Evolutionary conservation across 2,329 filamentous ascomycete genomes (phyloP), one percentile per base, ranked within the genome.

Genomic region (Beauveria sp.): DNA sequence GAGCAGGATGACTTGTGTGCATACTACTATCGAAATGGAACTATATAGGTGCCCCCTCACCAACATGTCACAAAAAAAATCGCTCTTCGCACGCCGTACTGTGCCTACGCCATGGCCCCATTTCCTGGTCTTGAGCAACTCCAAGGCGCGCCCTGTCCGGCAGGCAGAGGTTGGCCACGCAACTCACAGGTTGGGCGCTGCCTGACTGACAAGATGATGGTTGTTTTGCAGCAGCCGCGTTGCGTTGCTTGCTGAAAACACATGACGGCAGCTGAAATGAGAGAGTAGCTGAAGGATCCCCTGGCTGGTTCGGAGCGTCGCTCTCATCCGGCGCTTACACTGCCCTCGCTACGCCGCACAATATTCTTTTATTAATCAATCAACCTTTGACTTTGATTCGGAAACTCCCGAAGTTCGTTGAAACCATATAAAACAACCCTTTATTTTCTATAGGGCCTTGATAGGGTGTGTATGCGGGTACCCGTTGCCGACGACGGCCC

Each of bases 31-130:
- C 56, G 40, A 59, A 59, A 59, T 44, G 56, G 48, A 59, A 59
- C 47, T 59, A 59, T 59, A 59, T 59, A 59, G 56, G 47, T 50
- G 40, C 46, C 56, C 55, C 56, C 56, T 59, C 56, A 59, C 47
- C 56, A 52, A 28, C 24, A 59, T 59, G 47, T 59, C 56, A 59
- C 56, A 59, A 59, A 59, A 59, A 41, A 59, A 59, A 59, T 30
- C 48, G 47, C 56, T 59, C 56, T 40, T 59, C 3, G 40, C 56
- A 43, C 56, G 40, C 56, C 37, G 34, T 59, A 40, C 47, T 16
- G n/a, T 59, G 56, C 46, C 56, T 20, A 59, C 24, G 56, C 56
- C 56, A 43, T 59, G 48, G 44, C 48, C 48, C 48, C 37, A 24
- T 34, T 52, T 46, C 28, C 37, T 59, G 56, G 56, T 50, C 56